phyloP scores from a whole-genome alignment of 352 stramenopile species.

The Phytophthora capsici region DNA sequence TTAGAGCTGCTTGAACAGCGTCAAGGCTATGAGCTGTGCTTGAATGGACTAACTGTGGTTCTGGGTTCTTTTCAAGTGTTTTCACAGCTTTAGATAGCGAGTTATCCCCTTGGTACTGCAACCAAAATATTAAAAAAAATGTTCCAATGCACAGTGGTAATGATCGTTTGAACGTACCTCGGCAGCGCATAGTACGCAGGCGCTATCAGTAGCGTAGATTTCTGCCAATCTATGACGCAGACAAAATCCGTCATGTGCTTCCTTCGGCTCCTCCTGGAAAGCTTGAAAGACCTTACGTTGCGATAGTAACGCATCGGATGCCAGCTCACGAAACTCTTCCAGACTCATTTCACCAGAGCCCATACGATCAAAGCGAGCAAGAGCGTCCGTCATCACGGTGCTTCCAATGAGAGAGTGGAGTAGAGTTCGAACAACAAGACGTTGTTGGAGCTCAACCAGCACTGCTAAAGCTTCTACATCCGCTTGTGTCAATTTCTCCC shows the following conservation, averaged over 20 bases:
- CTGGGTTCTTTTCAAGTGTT: background rate
- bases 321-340: constrained; percentile 64
- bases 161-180: constrained; percentile 40
- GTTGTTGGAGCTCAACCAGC: constrained; percentile 35
- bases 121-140: background rate
- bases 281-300: constrained; percentile 32
- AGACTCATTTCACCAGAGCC: constrained; percentile 67
- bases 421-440: constrained; percentile 26
- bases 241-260: constrained; percentile 48
- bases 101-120: constrained; percentile 27
- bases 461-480: constrained; percentile 32
- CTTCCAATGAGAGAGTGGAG: constrained; percentile 60
- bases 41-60: background rate
- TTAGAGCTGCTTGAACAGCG: background rate
- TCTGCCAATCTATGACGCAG: constrained; percentile 56
- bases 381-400: constrained; percentile 38
- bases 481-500: constrained; percentile 24
- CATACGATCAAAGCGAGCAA: constrained; percentile 59
- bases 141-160: background rate
- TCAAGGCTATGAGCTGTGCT: background rate
- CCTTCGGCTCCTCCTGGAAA: constrained; percentile 51
- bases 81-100: background rate
- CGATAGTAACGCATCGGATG: constrained; percentile 42
- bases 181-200: constrained; percentile 53
- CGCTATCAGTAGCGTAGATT: constrained; percentile 48